Conservation (phyloP, 2,329 filamentous ascomycete species). For the Diaporthe ilicicola region DNA sequence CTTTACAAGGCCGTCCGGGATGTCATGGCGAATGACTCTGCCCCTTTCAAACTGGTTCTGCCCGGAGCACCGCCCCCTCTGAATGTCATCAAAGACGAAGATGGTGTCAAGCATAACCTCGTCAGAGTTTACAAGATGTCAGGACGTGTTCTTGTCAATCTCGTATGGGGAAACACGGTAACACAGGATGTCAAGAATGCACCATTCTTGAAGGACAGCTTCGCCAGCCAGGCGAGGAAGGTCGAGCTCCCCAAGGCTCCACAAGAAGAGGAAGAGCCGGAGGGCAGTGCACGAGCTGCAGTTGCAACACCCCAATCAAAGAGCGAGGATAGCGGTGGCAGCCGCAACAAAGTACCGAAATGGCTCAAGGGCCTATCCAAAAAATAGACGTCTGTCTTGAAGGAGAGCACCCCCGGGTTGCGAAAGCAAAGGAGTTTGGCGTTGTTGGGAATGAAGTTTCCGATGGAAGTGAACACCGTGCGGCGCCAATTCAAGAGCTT, state of each 20-base stretch:
- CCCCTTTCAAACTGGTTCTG: conserved; percentile 76
- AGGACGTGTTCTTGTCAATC: conserved; percentile 76
- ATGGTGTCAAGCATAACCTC: conserved; percentile 61
- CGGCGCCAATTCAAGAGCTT: neutral
- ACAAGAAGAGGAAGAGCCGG: conserved; percentile 48
- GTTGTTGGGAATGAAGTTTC: neutral
- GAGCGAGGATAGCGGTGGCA: conserved; percentile 43
- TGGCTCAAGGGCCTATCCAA: conserved; percentile 78
- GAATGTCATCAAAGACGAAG: conserved; percentile 55
- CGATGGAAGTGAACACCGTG: neutral
- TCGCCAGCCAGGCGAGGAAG: conserved; percentile 70
- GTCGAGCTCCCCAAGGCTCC: conserved; percentile 70
- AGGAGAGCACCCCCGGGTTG: neutral
- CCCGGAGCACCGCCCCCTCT: conserved; percentile 49
- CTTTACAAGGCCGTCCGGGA: conserved; percentile 79
- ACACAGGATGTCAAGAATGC: conserved; percentile 61
- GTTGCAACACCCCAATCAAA: conserved; percentile 41
- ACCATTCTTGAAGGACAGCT: conserved; percentile 65
- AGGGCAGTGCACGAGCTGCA: conserved; percentile 35
- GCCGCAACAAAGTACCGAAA: conserved; percentile 66
- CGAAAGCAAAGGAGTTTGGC: conserved; percentile 2
- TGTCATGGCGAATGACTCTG: conserved; percentile 69
- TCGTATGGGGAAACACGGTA: conserved; percentile 76
- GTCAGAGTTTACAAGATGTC: conserved; percentile 77
- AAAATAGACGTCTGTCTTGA: conserved; percentile 59